phyloP scores from a whole-genome alignment of 441 rosid genomes.

The Erysimum cheiri region DNA sequence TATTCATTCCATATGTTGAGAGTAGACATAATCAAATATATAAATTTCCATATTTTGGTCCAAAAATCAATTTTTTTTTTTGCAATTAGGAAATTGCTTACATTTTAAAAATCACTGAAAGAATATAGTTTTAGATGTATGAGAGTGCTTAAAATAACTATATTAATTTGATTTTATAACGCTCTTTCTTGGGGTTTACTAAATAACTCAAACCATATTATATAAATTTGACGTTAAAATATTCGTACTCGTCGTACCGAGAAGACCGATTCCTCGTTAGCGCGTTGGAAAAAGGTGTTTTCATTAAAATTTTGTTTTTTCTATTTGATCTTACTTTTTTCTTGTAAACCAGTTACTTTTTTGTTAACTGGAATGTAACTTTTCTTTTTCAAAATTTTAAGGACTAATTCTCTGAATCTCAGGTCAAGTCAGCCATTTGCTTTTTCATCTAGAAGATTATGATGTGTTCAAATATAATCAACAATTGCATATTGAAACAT shows the following conservation, averaged over 20 bases:
- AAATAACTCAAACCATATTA: not conserved
- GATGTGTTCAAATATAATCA: constrained; percentile 12
- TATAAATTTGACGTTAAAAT: constrained; percentile 25
- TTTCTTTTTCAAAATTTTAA: not conserved
- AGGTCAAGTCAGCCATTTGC: constrained; percentile 37
- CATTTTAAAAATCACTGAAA: not conserved
- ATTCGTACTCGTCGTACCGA: constrained; percentile 26
- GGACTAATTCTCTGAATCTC: constrained; percentile 20
- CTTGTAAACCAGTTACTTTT: constrained; percentile 18
- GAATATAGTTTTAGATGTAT: not conserved
- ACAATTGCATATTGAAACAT: not conserved
- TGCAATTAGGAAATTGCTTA: not conserved
- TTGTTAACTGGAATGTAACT: not conserved
- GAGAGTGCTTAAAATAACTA: not conserved
- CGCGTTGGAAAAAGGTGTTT: constrained; percentile 39
- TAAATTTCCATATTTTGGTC: not conserved
- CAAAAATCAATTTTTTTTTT: not conserved
- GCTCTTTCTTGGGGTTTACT: not conserved
- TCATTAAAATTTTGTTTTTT: not conserved
- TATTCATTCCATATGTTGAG: constrained; percentile 10
- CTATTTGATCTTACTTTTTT: constrained; percentile 4
- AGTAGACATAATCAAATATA: not conserved
- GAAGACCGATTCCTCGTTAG: constrained; percentile 36
- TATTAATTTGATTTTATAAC: not conserved
- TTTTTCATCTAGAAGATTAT: constrained; percentile 39